Evolutionary conservation across 192 early-diverging fungal genomes (phyloP), one percentile per base, ranked within the genome.

Genomic region (Entomortierella lignicola): DNA sequence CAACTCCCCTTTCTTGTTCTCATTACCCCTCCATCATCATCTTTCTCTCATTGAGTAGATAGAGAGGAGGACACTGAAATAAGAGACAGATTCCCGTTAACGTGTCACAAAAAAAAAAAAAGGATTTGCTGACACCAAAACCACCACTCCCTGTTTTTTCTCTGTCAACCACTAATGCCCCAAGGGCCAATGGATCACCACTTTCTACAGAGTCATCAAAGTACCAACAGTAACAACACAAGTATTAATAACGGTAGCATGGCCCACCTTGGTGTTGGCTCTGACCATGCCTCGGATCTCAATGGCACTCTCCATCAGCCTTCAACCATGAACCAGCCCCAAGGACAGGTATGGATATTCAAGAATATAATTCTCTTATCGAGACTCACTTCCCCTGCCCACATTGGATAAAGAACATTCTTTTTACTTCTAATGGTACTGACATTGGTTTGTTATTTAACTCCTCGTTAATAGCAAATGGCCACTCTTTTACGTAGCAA

Each of bases 321-420:
- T 44, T 83, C 88, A 34, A 90, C 90, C 31, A 90, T 87, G 62
- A 90, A 85, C 70, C 89, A 91, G 61, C 89, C 85, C 30, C 91
- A 92, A 77, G 90, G 89, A 27, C 88, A 90, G 72, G 89, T 90
- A 65, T 56, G 81, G 64, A 47, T n/a, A 51, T 15, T 39, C 6
- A 26, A 15, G 21, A 48, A 34, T 4, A 59, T 47, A 32, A 59
- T 31, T 57, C 39, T 34, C 34, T 29, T 41, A 25, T 8, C 52
- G 25, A 29, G 25, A 54, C 23, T 10, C 7, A 54, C 52, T 13
- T 29, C 27, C 52, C 18, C 47, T 10, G 6, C 15, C 15, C 17
- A 4, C 47, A 7, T 4, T 4, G 10, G 52, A 54, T 54, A 11
- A n/a, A n/a, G 15, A n/a, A 3, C 5, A 4, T 21, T 10, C 21